Percentiles rank a stretch among this genome's conserved stretches.
Conservation (phyloP, 2,329 filamentous ascomycete species). For the Cytospora piceicola region DNA sequence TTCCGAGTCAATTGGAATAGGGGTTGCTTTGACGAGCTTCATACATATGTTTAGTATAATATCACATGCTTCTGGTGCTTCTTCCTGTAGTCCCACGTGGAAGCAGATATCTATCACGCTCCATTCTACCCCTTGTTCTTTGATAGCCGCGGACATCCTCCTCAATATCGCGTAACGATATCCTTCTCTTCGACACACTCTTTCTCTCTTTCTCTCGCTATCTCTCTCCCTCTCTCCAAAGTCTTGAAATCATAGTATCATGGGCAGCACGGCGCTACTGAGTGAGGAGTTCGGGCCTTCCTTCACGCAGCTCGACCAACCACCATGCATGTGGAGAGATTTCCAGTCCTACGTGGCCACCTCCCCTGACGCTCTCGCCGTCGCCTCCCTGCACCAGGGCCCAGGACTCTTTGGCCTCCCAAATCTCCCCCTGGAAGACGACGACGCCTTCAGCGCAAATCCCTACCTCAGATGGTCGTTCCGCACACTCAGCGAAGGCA, state of each 20-base stretch:
- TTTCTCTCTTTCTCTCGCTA: too few relatives aligned
- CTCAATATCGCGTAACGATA: too few relatives aligned
- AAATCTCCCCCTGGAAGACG: conserved; percentile 7
- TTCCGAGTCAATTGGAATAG: neutral
- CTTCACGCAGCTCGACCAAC: neutral
- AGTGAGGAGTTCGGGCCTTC: conserved; percentile 17
- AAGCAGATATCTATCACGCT: too few relatives aligned
- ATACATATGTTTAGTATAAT: neutral
- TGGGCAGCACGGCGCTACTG: conserved; percentile 11
- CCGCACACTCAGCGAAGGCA: neutral
- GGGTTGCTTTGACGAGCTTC: neutral
- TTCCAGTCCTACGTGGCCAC: conserved; percentile 3
- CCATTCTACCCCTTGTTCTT: too few relatives aligned
- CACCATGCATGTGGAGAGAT: conserved; percentile 7
- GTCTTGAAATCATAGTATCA: neutral
- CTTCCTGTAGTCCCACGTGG: neutral
- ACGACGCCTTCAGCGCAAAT: neutral
- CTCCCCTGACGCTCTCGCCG: conserved; percentile 9
- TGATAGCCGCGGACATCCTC: too few relatives aligned
- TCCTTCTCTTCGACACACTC: too few relatives aligned
- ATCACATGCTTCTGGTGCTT: neutral
- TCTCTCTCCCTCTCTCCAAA: neutral
- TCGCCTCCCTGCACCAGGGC: conserved; percentile 15
- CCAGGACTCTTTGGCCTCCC: conserved; percentile 12
- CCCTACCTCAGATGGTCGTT: conserved; percentile 24